Evolutionary conservation across 768 basidiomycete species (phyloP), one percentile per base, ranked within the genome.

Genomic region (Leucosporidium creatinivorum): DNA sequence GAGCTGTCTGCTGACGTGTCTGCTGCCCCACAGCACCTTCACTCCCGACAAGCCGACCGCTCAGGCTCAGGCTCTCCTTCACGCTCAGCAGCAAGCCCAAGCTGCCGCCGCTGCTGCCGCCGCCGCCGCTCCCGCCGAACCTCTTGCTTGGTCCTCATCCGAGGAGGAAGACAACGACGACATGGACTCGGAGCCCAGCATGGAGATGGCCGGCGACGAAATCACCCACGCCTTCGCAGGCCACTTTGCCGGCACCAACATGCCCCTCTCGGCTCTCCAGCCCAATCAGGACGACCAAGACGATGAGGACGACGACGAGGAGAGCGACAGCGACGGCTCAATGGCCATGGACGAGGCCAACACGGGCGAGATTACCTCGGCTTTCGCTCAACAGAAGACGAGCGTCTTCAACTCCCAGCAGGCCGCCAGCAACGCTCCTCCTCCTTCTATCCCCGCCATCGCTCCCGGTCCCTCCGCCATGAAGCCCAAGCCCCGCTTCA

Each of bases 191-290:
- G 44, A 26, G n/a, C 31, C 44, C 44, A 66, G 64, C 50, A 67
- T 72, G 64, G 70, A 72, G 51, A 67, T 74, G 31, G 68, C 70
- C 12, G 63, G 61, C 19, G 70, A 72, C 58, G 62, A 66, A 36
- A 31, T 61, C 10, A 69, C 68, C 51, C 52, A 59, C 23, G 68
- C 68, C 5, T 74, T 74, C 57, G 61, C 31, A 17, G 58, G 61
- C 15, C 70, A 67, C 54, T 65, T 72, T 26, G 66, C 62, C 23
- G 66, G 72, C 2, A 69, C 68, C 25, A 57, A 64, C 25, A 28
- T 69, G 2, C 65, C 66, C 23, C 17, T 61, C 13, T 44, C 39
- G 8, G 39, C 39, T 13, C 39, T 12, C 57, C 47, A 21, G 62
- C 26, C 18, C 44, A 4, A 33, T 56, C 25, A 39, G 33, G 44